A percentile compares a stretch with the other conserved stretches of the same genome.
These are phyloP conservation scores for Aspergillus bertholletiae DNA, from an alignment of 495 filamentous ascomycete species.

Conservation along the genomic window DNA sequence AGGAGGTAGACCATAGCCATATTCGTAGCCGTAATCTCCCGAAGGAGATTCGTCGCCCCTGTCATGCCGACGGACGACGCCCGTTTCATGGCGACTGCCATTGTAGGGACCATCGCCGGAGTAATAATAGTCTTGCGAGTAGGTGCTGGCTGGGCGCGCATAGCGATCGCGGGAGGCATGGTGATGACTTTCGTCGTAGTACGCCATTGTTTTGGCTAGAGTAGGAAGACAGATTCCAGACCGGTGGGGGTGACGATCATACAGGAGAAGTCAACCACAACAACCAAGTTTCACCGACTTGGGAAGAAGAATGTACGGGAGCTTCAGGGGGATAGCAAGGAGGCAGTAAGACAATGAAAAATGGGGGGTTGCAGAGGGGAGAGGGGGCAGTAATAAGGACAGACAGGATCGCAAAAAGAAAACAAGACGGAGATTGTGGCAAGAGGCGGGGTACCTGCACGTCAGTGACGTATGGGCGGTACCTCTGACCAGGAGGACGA, in stretches of 20 bases:
- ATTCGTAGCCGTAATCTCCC: constrained; percentile 41
- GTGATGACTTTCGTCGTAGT: constrained; percentile 38
- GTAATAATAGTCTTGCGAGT: constrained; percentile 30
- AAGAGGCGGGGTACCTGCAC: constrained; percentile 13
- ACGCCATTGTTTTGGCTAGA: constrained; percentile 29
- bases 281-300: constrained; percentile 13
- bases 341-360: constrained; percentile 4
- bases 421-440: neutral
- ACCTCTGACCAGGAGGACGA: too few species aligned
- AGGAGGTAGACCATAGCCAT: constrained; percentile 46
- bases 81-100: constrained; percentile 23
- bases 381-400: constrained; percentile 10
- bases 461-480: constrained; percentile 8
- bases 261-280: constrained; percentile 4
- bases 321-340: constrained; percentile 4
- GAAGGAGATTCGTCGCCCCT: constrained; percentile 60
- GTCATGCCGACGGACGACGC: constrained; percentile 48
- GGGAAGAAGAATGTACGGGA: constrained; percentile 10
- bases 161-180: constrained; percentile 29
- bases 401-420: too few species aligned
- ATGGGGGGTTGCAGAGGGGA: neutral
- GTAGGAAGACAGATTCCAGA: neutral
- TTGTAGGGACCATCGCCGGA: constrained; percentile 16
- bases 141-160: constrained; percentile 25
- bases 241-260: constrained; percentile 3